Evolutionary conservation across 352 stramenopile genomes (phyloP).

Genomic region (Phytophthora rubi): DNA sequence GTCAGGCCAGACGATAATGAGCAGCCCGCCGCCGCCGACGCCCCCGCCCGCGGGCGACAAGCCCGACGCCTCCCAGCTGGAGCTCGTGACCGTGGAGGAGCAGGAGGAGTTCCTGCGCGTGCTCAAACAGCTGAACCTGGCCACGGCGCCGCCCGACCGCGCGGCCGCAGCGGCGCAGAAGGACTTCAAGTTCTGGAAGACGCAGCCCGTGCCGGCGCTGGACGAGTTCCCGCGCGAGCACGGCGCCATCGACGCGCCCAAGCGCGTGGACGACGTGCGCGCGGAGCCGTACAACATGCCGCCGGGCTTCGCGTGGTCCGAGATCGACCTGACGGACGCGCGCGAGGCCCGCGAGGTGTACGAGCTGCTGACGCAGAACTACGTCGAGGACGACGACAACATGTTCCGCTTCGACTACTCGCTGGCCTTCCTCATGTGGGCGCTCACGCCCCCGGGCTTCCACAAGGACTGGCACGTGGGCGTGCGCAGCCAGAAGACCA

Average conservation of each 20-base stretch:
- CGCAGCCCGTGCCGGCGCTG: slow-evolving; percentile 86
- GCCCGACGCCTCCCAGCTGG: slow-evolving; percentile 34
- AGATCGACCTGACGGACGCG: slow-evolving; percentile 91
- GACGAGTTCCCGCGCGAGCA: slow-evolving; percentile 79
- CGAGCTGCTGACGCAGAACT: slow-evolving; percentile 98
- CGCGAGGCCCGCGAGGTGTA: slow-evolving; percentile 94
- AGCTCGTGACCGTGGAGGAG: slow-evolving; percentile 68
- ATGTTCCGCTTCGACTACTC: slow-evolving; percentile 98
- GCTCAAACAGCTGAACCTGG: slow-evolving; percentile 72
- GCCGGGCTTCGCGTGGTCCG: slow-evolving; percentile 94
- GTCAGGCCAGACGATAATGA: too few species aligned
- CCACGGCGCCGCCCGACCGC: slow-evolving; percentile 26
- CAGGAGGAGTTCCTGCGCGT: slow-evolving; percentile 77
- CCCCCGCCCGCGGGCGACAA: slow-evolving; percentile 8
- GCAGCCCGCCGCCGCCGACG: background rate
- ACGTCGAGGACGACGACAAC: slow-evolving; percentile 99
- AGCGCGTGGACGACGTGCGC: slow-evolving; percentile 91
- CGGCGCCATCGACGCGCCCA: slow-evolving; percentile 94
- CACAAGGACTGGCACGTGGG: slow-evolving; percentile 95
- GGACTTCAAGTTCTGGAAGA: slow-evolving; percentile 95
- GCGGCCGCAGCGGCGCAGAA: slow-evolving; percentile 38
- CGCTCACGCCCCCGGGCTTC: slow-evolving; percentile 95
- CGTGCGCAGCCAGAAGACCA: slow-evolving; percentile 92
- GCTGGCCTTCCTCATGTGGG: slow-evolving; percentile 90
- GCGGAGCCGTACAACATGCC: slow-evolving; percentile 97